Percentiles rank a stretch among this genome's conserved stretches.
Conservation (phyloP, 2,329 filamentous ascomycete genomes). For the Alternaria brassicae region DNA sequence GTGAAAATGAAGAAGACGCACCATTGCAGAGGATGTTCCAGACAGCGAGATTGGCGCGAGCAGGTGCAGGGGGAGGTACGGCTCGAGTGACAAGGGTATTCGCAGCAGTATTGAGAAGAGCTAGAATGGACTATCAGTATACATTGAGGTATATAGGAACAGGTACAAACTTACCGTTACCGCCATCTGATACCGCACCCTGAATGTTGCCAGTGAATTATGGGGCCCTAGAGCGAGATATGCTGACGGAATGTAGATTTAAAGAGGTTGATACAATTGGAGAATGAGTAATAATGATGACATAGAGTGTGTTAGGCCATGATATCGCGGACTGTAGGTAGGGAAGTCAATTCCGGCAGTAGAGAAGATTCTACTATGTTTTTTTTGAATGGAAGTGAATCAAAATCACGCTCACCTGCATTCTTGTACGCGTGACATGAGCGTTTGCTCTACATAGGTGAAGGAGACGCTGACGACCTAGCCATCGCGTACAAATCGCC, state of each 20-base stretch:
- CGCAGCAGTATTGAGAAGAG: background rate
- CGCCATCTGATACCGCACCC: too few relatives aligned
- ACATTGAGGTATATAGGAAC: background rate
- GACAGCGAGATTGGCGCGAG: background rate
- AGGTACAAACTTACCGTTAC: background rate
- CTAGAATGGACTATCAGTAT: background rate
- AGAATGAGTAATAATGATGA: background rate
- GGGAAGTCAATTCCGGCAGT: background rate
- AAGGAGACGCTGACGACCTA: background rate
- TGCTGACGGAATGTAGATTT: background rate
- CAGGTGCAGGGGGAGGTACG: background rate
- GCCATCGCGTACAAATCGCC: background rate
- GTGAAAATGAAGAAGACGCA: background rate
- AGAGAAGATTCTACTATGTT: background rate
- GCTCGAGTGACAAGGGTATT: too few relatives aligned
- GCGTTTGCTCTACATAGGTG: constrained; percentile 1
- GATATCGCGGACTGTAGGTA: background rate
- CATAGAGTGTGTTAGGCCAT: background rate
- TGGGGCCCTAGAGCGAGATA: background rate
- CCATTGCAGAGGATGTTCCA: background rate
- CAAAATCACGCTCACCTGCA: background rate
- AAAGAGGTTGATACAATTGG: too few relatives aligned
- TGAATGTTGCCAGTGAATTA: background rate
- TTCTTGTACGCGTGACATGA: background rate
- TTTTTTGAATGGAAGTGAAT: background rate